Conservation (phyloP, 495 filamentous ascomycete genomes). For the Trichoderma virens region DNA sequence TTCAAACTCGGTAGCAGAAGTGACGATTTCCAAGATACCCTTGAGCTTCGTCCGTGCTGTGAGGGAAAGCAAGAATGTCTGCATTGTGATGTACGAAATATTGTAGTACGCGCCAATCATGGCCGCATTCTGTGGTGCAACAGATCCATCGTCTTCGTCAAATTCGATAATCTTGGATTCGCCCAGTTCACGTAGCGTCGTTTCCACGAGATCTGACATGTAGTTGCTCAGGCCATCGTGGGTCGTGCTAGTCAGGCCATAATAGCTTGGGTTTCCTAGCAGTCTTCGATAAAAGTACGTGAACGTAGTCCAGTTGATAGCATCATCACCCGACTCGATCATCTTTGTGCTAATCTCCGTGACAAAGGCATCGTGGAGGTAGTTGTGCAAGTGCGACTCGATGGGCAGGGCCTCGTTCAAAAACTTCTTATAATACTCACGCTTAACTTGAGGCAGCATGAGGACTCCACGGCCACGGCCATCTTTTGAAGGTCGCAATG, state of each 20-base stretch:
- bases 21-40: slow-evolving; percentile 93
- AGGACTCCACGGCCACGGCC: slow-evolving; percentile 81
- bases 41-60: slow-evolving; percentile 85
- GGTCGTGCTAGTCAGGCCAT: slow-evolving; percentile 79
- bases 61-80: slow-evolving; percentile 96
- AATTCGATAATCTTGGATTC: slow-evolving; percentile 95
- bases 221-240: slow-evolving; percentile 91
- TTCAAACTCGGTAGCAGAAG: slow-evolving; percentile 94
- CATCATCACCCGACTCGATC: slow-evolving; percentile 91
- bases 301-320: slow-evolving; percentile 96
- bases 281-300: slow-evolving; percentile 97
- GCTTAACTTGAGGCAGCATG: slow-evolving; percentile 89
- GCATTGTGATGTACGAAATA: slow-evolving; percentile 98
- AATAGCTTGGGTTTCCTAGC: slow-evolving; percentile 95
- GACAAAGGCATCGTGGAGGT: slow-evolving; percentile 92
- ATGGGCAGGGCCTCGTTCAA: slow-evolving; percentile 92
- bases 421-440: slow-evolving; percentile 98
- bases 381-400: slow-evolving; percentile 86
- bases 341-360: slow-evolving; percentile 92
- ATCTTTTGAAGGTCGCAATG: slow-evolving; percentile 66
- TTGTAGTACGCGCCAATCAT: slow-evolving; percentile 99
- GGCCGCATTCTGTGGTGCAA: slow-evolving; percentile 84
- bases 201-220: slow-evolving; percentile 91
- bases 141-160: slow-evolving; percentile 91
- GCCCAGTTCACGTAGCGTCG: slow-evolving; percentile 79